Base-by-base conservation (phyloP, 768 basidiomycete species). In the Paxillus ammoniavirescens region DNA sequence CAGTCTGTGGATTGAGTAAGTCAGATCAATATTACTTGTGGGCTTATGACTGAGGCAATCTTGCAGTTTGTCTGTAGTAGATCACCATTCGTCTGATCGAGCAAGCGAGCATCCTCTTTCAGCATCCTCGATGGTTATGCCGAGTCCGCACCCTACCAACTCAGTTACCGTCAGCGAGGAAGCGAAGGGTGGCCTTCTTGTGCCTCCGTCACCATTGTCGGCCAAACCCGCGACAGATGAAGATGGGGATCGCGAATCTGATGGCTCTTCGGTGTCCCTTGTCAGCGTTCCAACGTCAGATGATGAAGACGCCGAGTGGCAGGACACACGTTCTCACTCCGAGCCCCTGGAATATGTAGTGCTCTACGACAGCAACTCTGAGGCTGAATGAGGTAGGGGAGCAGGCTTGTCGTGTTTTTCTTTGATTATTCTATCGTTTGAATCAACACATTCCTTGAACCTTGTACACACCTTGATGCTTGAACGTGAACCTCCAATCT, bases 1-100 rank as follows among this genome's bases (percentile, higher is more conserved):
- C 33, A 85, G 79, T 53, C 75, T 93, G 17, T 91, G 90, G 89
- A 81, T 89, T 23, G 88, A 91, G 90, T 90, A 54, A 68, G 87
- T 74, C 13, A 3, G 53, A 23, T 41, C n/a, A 15, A 50, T 18
- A n/a, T 38, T n/a, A 4, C 42, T 12, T 12, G 33, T 17, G 9
- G 56, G 28, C 38, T 17, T 43, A 40, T 41, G 28, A 41, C 47
- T 54, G 7, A 64, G 2, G 5, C 26, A 37, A 47, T 55, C 42
- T 47, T 28, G 9, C 52, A 90, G 88, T 53, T 84, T 91, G 65
- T 80, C 77, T 49, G 88, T 91, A n/a, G 75, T 74, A 13, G 85
- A 88, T 61, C 73, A 77, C 30, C 65, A 67, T 53, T 57, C 57
- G 31, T 48, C 60, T 6, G 62, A 73, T 38, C 68, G 68, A 8